Conservation (phyloP, 2,329 filamentous ascomycete genomes). For the Venturia asperata region DNA sequence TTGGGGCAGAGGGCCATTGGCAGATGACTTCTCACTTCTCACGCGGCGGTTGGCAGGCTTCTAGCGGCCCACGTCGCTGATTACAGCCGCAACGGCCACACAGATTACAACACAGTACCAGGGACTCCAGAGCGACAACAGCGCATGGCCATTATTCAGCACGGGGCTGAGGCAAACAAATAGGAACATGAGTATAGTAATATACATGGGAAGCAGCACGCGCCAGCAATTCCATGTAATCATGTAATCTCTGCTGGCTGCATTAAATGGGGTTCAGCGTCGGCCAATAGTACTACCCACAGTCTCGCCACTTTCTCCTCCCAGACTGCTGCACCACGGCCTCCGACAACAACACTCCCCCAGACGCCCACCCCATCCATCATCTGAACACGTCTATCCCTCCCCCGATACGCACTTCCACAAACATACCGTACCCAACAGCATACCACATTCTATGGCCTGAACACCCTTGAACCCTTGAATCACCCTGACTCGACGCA, state of each 20-base stretch:
- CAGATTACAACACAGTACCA: background rate
- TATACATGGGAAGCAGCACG: background rate
- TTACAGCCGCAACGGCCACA: background rate
- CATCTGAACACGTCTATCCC: conserved; percentile 12
- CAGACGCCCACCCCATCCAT: background rate
- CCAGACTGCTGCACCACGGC: background rate
- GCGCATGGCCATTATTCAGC: background rate
- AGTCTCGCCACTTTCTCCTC: background rate
- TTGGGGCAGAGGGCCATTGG: background rate
- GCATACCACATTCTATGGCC: conserved; percentile 10
- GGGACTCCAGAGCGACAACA: background rate
- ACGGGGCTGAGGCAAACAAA: background rate
- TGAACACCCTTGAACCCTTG: background rate
- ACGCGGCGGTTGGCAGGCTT: background rate
- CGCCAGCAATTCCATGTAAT: background rate
- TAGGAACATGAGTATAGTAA: background rate
- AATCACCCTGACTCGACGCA: background rate
- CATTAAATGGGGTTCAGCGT: conserved; percentile 3
- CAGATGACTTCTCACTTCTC: background rate
- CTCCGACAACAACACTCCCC: background rate
- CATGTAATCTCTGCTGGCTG: conserved; percentile 5
- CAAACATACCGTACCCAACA: conserved; percentile 1
- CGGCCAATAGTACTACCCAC: background rate
- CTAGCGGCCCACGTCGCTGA: background rate
- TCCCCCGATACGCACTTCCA: background rate